phyloP scores from a whole-genome alignment of 768 basidiomycete species.

The Tremella yokohamensis region DNA sequence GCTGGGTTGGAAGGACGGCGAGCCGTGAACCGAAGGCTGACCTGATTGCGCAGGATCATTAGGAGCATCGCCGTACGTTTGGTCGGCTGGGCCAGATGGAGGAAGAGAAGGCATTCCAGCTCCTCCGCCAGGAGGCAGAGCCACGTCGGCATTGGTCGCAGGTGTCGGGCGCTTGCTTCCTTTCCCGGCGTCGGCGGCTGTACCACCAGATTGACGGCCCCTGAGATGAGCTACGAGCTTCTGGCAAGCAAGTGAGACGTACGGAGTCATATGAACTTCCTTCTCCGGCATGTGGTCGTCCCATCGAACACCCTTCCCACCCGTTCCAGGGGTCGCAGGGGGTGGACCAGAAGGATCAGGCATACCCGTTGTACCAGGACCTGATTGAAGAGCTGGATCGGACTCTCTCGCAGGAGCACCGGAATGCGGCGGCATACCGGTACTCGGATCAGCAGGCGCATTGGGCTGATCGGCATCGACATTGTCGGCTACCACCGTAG shows the following conservation, averaged over 20 bases:
- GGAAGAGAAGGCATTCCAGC: not conserved
- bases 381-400: too few species aligned
- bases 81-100: too few species aligned
- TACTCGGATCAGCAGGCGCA: not conserved
- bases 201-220: too few species aligned
- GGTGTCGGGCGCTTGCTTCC: too few species aligned
- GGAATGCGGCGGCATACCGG: too few species aligned
- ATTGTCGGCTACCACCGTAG: conserved; percentile 3
- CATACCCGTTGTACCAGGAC: too few species aligned
- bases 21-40: too few species aligned
- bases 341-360: conserved; percentile 7
- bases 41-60: too few species aligned
- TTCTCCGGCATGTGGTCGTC: conserved; percentile 19
- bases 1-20: not conserved
- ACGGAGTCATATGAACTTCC: conserved; percentile 1
- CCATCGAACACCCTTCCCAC: conserved; percentile 31
- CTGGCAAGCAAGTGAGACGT: too few species aligned
- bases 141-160: not conserved
- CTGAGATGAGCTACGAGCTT: too few species aligned
- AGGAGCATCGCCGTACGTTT: too few species aligned
- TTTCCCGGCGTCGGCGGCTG: too few species aligned
- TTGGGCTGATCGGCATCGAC: conserved; percentile 8
- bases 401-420: not conserved
- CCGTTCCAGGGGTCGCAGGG: conserved; percentile 8
- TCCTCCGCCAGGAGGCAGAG: not conserved